Base-by-base conservation (phyloP, 805 yeast genomes). In the Kazachstania psychrophila region DNA sequence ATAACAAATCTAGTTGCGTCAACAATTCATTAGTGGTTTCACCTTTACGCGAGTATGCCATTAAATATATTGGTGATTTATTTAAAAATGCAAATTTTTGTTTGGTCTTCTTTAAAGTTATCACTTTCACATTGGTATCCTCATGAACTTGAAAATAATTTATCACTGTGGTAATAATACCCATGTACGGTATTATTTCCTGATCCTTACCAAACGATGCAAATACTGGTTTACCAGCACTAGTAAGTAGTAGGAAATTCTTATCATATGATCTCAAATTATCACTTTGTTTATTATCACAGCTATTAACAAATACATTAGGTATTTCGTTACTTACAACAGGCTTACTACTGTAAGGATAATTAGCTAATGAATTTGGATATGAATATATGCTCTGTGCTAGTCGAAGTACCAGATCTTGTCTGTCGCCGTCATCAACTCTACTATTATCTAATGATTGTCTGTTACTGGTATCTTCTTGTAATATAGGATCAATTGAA, bases 171-270 rank as follows among this genome's bases (percentile, higher is more conserved):
- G 87, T 88, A 2, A 87, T 70, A 2, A 87, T 65, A 1, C 94
- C 95, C 64, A 80, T 75, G 48, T 80, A 79, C 0, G 85, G 79
- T 30, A 82, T 61, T 2, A 80, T 65, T 22, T 41, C 36, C 25
- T 75, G 78, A 36, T 83, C 88, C 2, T 75, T 63, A 2, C 92
- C 94, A 52, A 77, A 74, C 68, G 79, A 65, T 2, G 94, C 74
- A 57, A 80, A 87, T 5, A 87, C 79, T 2, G 94, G 94, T 54
- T 87, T 87, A 0, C 96, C 96, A 1, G 96, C 94, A 2, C 77
- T 64, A 0, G 94, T 82, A 8, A 87, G 63, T 3, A 87, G 73
- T 47, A 84, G 80, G 51, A 80, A 83, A 41, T 86, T 94, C 54
- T 85, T 86, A 31, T 59, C 60, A 19, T 40, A 37, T 1, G 32